Conservation (phyloP, 2,329 filamentous ascomycete genomes). For the Epichloe amarillans region DNA sequence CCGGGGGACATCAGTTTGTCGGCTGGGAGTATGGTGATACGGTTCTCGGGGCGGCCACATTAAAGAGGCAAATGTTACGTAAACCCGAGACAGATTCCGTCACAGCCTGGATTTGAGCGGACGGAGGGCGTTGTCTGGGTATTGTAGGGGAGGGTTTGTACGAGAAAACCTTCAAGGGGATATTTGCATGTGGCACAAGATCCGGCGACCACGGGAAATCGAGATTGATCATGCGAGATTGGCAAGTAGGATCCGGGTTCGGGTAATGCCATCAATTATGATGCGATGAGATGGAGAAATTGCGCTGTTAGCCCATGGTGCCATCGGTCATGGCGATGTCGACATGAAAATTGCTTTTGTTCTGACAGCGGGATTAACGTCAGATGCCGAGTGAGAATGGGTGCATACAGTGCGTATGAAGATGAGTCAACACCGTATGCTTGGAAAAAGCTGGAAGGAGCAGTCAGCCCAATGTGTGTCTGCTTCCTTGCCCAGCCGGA, state of each 20-base stretch:
- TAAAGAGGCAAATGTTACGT: not conserved
- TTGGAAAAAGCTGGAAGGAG: no score
- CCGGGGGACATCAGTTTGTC: not conserved
- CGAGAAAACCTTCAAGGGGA: not conserved
- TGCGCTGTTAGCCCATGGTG: not conserved
- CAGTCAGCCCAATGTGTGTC: no score
- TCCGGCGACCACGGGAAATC: not conserved
- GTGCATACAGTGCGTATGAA: not conserved
- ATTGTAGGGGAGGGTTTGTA: not conserved
- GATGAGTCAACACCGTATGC: no score
- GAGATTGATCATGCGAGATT: not conserved
- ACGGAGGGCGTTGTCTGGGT: no score
- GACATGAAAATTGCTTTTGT: not conserved
- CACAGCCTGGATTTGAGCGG: no score
- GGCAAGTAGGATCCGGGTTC: not conserved
- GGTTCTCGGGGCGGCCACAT: not conserved
- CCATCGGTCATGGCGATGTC: constrained; percentile 6
- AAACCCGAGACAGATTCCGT: not conserved
- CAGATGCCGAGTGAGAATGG: not conserved
- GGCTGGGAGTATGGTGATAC: not conserved
- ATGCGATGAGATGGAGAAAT: not conserved
- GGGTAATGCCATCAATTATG: not conserved
- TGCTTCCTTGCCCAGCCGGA: no score
- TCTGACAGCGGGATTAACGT: no score
- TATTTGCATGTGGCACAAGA: not conserved